Base-by-base conservation (phyloP, 805 yeast species). In the Kodamaea restingae region DNA sequence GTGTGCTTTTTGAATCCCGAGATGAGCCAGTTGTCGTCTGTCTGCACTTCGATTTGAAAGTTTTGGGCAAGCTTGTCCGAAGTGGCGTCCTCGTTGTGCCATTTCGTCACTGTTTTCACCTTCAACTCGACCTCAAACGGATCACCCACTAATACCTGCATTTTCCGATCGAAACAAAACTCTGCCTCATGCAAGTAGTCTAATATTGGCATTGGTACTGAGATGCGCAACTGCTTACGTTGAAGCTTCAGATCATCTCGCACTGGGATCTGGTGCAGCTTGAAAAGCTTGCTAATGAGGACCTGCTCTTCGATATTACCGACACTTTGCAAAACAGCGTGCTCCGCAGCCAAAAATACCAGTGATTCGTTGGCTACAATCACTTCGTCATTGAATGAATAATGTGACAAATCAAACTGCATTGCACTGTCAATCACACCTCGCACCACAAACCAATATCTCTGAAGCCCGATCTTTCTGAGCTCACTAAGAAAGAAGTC, bases 1-100 rank as follows among this genome's bases (percentile, higher is more conserved):
- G 65, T 55, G 32, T 78, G 76, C 41, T 67, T 70, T 43, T 78
- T 78, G 44, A 75, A 69, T 0, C 98, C 98, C 4, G 87, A 78
- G 4, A 88, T 63, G 2, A 88, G 55, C 98, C 98, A 91, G 38
- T 71, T 74, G 17, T 88, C 96, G 45, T 70, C 75, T 18, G 73
- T 70, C 12, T 61, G 57, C 1, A 84, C 51, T 12, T 73, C 75
- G 27, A 78, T 62, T 36, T 67, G 67, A 49, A 74, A 77, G 6
- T 18, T 18, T 21, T 27, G 9, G 49, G 45, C 21, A 17, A 17
- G 8, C 8, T 20, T 20, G 5, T 20, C 22, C 21, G 4, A n/a
- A 11, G 10, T 18, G 4, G 38, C 36, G 2, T 40, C 43, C 15
- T 46, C 48, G 15, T 46, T 45, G 4, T 60, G 53, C 84, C 84